Evolutionary conservation across 2,329 filamentous ascomycete genomes (phyloP), one percentile per base, ranked within the genome.

Genomic region (Colletotrichum tanaceti): DNA sequence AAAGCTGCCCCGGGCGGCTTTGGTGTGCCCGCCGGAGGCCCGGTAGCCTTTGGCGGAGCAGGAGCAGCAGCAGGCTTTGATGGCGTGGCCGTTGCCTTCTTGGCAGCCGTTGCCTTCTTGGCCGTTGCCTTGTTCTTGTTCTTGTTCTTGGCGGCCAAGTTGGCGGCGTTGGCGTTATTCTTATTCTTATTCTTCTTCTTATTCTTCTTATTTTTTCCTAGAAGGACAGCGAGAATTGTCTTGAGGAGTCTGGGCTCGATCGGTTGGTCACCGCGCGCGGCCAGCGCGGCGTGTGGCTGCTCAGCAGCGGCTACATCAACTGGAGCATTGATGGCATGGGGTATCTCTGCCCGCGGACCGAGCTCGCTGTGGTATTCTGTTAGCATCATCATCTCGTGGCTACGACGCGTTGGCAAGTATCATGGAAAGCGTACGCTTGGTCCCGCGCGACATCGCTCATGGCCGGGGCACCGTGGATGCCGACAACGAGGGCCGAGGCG

Each of bases 391-490:
- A 14, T n/a, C 9, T 6, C 43, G n/a, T 4, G 0, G 0, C 5
- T 7, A 13, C 13, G 13, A 32, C 5, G 11, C 5, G 11, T 6
- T 44, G 18, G n/a, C n/a, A 16, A 14, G 24, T 4, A 18, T 2
- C 4, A 5, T 3, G 1, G 2, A 5, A 43, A 10, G 28, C 44
- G 5, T 65, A 69, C 66, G 14, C 47, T 13, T 46, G 10, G 0
- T 69, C 49, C 16, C 57, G 22, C 18, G 50, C 50, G 2, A 69
- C 55, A 14, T 58, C 57, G 1, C n/a, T 52, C 20, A 61, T 61
- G 18, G 66, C 57, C 18, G 66, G 66, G 11, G 66, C 66, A 66
- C 66, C 66, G 14, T 69, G 55, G 55, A 69, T 69, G 55, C 66
- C 63, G 7, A 69, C 66, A 28, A 69, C 50, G 18, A 69, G 63